A percentile compares a stretch with the other conserved stretches of the same genome.
Conservation (phyloP, 1,284 basidiomycete species). For the Sporisorium exsertum region DNA sequence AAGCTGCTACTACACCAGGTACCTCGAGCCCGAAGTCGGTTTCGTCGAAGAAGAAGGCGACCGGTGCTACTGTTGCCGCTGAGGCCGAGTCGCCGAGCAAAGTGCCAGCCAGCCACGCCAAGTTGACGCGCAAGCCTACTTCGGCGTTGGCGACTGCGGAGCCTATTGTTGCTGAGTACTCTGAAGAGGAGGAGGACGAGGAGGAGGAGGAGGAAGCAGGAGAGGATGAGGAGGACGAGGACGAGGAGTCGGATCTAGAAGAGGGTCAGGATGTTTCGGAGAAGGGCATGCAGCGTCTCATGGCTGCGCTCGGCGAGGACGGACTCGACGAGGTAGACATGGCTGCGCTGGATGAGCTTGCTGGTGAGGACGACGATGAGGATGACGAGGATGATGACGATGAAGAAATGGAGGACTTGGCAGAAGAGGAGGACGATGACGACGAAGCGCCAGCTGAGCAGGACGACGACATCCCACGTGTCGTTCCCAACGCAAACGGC, state of each 20-base stretch:
- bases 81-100: conserved; percentile 26
- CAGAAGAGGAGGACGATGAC: conserved; percentile 29
- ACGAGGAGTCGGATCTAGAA: conserved; percentile 54
- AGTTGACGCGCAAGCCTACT: conserved; percentile 41
- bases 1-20: conserved; percentile 11
- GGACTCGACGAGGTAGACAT: conserved; percentile 62
- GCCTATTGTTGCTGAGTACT: conserved; percentile 41
- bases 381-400: conserved; percentile 44
- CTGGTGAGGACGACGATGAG: conserved; percentile 39
- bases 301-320: conserved; percentile 65
- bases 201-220: conserved; percentile 26
- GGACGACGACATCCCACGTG: conserved; percentile 36
- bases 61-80: conserved; percentile 6
- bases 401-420: conserved; percentile 32
- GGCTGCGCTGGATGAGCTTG: conserved; percentile 54
- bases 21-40: conserved; percentile 19
- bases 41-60: conserved; percentile 19
- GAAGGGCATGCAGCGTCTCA: conserved; percentile 62
- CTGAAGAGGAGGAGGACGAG: conserved; percentile 17
- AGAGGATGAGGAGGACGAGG: conserved; percentile 37
- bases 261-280: conserved; percentile 65
- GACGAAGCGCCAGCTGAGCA: conserved; percentile 23
- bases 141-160: conserved; percentile 43
- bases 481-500: conserved; percentile 50
- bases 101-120: conserved; percentile 37